phyloP scores from a whole-genome alignment of 176 grass and related monocot genomes.

The Poa pratensis region DNA sequence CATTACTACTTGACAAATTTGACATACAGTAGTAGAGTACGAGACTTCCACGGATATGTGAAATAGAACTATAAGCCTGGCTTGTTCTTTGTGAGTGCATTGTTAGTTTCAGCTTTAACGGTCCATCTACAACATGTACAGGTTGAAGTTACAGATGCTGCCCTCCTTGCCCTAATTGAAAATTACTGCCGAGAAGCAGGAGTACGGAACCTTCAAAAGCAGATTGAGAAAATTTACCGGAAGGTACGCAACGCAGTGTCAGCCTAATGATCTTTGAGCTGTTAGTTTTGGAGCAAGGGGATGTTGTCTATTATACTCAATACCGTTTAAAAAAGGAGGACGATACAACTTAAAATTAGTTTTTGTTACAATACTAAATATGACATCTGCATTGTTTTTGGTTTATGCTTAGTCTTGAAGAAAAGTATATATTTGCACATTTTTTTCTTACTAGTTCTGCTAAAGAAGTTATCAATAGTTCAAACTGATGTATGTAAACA shows the following conservation, averaged over 20 bases:
- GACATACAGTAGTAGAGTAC: slow-evolving; percentile 19
- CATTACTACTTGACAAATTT: slow-evolving; percentile 9
- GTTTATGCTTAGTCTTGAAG: not conserved
- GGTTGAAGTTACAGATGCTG: slow-evolving; percentile 96
- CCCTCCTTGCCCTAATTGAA: slow-evolving; percentile 90
- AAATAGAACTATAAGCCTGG: slow-evolving; percentile 14
- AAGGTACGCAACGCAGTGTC: slow-evolving; percentile 62
- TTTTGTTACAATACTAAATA: slow-evolving; percentile 22
- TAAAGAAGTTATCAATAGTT: not conserved
- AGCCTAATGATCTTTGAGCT: slow-evolving; percentile 37
- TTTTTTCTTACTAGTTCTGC: slow-evolving; percentile 7
- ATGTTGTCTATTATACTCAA: slow-evolving; percentile 21
- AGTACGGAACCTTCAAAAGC: slow-evolving; percentile 97
- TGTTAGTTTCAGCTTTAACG: slow-evolving; percentile 40
- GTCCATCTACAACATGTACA: slow-evolving; percentile 48
- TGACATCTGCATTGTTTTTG: slow-evolving; percentile 4
- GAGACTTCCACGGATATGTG: slow-evolving; percentile 12
- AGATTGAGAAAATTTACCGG: slow-evolving; percentile 98
- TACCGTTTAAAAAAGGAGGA: not conserved
- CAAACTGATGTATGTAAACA: slow-evolving; percentile 21
- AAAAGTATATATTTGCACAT: not conserved
- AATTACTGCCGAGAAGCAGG: slow-evolving; percentile 99
- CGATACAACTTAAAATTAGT: slow-evolving; percentile 19
- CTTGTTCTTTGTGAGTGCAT: slow-evolving; percentile 3
- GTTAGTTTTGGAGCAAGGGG: slow-evolving; percentile 29